Evolutionary conservation across 208 protist species (phyloP).

Genomic region (Wallacemonas rigidus): DNA sequence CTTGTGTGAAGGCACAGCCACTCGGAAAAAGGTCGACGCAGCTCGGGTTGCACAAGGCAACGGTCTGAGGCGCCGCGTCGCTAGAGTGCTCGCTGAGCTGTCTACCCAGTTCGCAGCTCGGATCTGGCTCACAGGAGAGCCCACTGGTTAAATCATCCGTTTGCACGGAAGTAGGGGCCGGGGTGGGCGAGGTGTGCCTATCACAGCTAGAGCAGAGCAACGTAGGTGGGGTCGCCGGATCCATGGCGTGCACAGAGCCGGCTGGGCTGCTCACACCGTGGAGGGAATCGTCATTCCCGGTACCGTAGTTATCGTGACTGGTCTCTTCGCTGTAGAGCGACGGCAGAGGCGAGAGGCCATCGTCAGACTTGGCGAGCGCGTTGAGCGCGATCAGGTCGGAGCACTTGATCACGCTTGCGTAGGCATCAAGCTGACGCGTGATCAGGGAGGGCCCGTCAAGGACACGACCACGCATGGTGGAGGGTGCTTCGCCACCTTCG

Average conservation of each 20-base stretch:
- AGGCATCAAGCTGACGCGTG: neutral
- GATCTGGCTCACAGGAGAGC: no score
- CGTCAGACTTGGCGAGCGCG: neutral
- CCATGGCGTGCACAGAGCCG: neutral
- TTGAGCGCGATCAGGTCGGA: neutral
- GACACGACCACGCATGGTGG: no score
- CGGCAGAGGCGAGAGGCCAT: neutral
- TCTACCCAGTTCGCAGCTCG: no score
- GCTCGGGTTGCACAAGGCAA: no score
- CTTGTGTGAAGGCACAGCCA: slow-evolving; percentile 36
- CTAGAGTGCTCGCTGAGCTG: no score
- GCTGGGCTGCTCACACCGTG: slow-evolving; percentile 1
- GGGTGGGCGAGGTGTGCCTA: neutral
- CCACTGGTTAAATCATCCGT: neutral
- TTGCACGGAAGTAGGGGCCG: neutral
- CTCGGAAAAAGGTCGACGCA: no score
- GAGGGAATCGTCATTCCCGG: slow-evolving; percentile 11
- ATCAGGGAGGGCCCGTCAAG: neutral
- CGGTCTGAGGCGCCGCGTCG: no score
- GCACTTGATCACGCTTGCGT: neutral
- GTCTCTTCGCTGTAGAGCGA: neutral
- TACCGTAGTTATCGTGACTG: slow-evolving; percentile 8
- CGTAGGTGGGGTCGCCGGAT: neutral
- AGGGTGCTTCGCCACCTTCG: neutral
- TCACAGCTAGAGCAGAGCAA: slow-evolving; percentile 16